Evolutionary conservation across 306 rosid species (phyloP), one percentile per base, ranked within the genome.

Genomic region (Mucuna pruriens): DNA sequence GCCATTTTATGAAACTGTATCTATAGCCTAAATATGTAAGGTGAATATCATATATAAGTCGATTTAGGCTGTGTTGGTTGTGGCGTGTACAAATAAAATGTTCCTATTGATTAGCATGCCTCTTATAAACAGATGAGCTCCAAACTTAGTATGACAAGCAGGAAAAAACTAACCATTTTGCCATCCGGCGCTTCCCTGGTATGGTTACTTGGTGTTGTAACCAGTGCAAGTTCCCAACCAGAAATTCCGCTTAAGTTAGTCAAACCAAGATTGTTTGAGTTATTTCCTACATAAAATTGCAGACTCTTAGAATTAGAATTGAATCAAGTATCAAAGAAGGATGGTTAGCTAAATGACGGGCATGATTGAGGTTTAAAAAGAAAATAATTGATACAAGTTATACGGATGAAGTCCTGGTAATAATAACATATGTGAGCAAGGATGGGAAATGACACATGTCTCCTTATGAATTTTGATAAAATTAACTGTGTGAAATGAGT

Each of bases 191-290:
- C 66, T 16, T 82, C 93, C 82, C 82, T 73, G 5, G 86, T 64
- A 85, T 87, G 77, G 86, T 85, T 93, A 86, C 93, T 89, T 61
- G 93, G 92, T 65, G 97, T 74, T 58, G 93, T 93, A 39, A 93
- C 94, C 40, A 93, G 83, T 16, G 97, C 90, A 72, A 95, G 89
- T 84, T 95, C 99, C 99, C 99, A 95, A 81, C 97, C 97, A 26
- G 93, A 76, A 84, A 91, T 80, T 74, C 99, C 97, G 16, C 78
- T 81, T 2, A 90, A 64, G 20, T 91, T 54, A 33, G 80, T 78
- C 82, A 86, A 88, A 58, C 77, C 74, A 78, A 42, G 82, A 70
- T 65, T 81, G 71, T 71, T 71, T 1, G 88, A 70, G 42, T 82
- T 74, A 67, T 45, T 82, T 80, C 95, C 99, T 95, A 62, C 78